These are phyloP conservation scores for Populus tremula DNA, from an alignment of 345 rosid species.

Conservation along the genomic window DNA sequence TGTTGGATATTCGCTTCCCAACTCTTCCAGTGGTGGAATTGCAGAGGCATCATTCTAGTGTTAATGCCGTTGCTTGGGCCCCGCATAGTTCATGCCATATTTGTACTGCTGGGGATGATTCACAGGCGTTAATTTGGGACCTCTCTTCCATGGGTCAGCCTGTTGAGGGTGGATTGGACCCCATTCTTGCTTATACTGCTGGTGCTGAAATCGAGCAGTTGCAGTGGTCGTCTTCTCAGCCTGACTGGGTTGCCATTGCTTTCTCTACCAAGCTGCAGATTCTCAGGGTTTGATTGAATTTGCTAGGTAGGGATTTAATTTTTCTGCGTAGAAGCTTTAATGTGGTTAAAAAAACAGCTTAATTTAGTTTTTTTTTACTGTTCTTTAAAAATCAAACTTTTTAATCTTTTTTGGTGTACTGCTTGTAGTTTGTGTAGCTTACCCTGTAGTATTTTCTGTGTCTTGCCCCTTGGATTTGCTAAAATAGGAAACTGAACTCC, in stretches of 20 bases:
- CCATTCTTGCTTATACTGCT: constrained; percentile 88
- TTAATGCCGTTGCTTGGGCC: constrained; percentile 97
- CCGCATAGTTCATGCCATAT: constrained; percentile 95
- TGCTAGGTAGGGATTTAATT: not conserved
- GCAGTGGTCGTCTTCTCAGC: constrained; percentile 97
- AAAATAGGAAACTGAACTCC: not conserved
- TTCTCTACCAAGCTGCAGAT: constrained; percentile 92
- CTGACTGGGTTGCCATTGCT: constrained; percentile 99
- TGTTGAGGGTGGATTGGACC: constrained; percentile 91
- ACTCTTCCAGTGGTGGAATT: constrained; percentile 89
- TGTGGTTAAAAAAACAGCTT: not conserved
- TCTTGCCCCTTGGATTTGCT: not conserved
- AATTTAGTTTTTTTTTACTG: not conserved
- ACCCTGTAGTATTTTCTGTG: not conserved
- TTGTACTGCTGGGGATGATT: constrained; percentile 95
- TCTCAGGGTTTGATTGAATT: constrained; percentile 72
- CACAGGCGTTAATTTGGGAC: constrained; percentile 97
- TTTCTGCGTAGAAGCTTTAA: not conserved
- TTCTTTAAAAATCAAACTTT: not conserved
- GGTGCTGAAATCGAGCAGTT: constrained; percentile 97
- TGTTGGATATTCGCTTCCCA: constrained; percentile 85
- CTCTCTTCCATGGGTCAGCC: constrained; percentile 93
- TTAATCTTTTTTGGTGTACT: not conserved
- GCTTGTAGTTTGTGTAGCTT: not conserved
- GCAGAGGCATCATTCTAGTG: constrained; percentile 87